Conservation (phyloP, 176 grass and related monocot species). For the Rhipidocladum racemiflorum region DNA sequence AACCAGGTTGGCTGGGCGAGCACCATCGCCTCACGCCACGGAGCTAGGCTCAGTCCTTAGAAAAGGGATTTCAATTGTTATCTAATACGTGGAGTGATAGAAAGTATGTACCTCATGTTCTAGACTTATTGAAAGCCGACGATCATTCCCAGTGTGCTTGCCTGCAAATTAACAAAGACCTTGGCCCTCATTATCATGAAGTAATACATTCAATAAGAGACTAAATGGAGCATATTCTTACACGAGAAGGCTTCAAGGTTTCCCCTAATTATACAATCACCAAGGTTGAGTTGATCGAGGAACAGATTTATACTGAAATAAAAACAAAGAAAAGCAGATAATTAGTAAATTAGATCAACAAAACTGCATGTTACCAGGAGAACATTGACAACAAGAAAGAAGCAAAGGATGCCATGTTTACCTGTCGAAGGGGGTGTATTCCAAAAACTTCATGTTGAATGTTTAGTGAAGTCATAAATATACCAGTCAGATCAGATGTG, state of each 20-base stretch:
- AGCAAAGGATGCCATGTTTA: slow-evolving; percentile 10
- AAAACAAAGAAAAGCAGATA: background rate
- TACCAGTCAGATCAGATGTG: background rate
- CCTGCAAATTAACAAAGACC: slow-evolving; percentile 45
- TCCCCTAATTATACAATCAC: slow-evolving; percentile 67
- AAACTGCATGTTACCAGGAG: background rate
- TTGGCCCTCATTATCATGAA: background rate
- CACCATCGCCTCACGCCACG: too few species aligned
- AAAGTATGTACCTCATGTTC: slow-evolving; percentile 63
- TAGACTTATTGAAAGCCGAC: slow-evolving; percentile 86
- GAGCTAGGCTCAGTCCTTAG: too few species aligned
- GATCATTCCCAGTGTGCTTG: slow-evolving; percentile 80
- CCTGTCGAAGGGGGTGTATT: slow-evolving; percentile 89
- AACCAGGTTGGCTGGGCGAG: too few species aligned
- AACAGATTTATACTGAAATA: slow-evolving; percentile 65
- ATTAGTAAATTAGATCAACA: background rate
- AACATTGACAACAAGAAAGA: background rate
- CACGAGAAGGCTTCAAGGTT: slow-evolving; percentile 78
- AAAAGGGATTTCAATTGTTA: background rate
- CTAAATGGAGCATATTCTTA: background rate
- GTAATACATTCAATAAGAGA: background rate
- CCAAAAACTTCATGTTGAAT: slow-evolving; percentile 91
- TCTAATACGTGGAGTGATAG: background rate
- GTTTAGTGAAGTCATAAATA: slow-evolving; percentile 33
- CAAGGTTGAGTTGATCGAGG: slow-evolving; percentile 61